Base-by-base conservation (phyloP, 805 yeast species). In the Teunomyces cretensis region DNA sequence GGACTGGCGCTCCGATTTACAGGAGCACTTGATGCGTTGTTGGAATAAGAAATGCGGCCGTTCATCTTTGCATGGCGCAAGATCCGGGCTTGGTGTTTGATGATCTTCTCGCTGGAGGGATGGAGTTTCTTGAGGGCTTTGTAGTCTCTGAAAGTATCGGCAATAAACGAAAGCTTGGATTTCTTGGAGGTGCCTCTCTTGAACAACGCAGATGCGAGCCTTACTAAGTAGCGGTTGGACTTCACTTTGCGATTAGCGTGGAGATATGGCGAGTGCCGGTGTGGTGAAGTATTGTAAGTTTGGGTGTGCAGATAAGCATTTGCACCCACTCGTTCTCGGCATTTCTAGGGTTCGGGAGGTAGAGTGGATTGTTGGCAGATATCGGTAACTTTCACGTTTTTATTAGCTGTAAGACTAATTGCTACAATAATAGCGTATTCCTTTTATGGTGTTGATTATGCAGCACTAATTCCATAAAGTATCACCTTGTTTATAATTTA, bases 111-210 rank as follows among this genome's bases (percentile, higher is more conserved):
- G 13, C 37, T 52, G 39, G 47, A 35, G 27, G 61, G 60, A 39
- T 51, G 50, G 14, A 26, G 41, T 7, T 41, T 48, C 41, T 53
- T 54, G 39, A 65, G 57, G 15, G 64, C 59, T 43, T 53, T 54
- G 53, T 63, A 70, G 48, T 70, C 75, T 30, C 48, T 52, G 47
- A 64, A 69, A 39, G 63, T 60, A 43, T 68, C 64, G 12, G 57
- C 53, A 37, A 66, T 47, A 26, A 64, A 54, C 46, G 54, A 47
- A 39, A 65, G 43, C 41, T 56, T 62, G 24, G 66, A 54, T n/a
- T 47, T 28, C 16, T 45, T 42, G 32, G 56, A 42, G 30, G 48
- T 39, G 41, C 51, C 47, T 42, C 45, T 45, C 31, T 43, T 35
- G 33, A 50, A 39, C 16, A 49, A 50, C 43, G 54, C 55, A 13